These are phyloP conservation scores for Cyclostephanos invisitatus DNA, from an alignment of 108 stramenopile species.

Conservation along the genomic window DNA sequence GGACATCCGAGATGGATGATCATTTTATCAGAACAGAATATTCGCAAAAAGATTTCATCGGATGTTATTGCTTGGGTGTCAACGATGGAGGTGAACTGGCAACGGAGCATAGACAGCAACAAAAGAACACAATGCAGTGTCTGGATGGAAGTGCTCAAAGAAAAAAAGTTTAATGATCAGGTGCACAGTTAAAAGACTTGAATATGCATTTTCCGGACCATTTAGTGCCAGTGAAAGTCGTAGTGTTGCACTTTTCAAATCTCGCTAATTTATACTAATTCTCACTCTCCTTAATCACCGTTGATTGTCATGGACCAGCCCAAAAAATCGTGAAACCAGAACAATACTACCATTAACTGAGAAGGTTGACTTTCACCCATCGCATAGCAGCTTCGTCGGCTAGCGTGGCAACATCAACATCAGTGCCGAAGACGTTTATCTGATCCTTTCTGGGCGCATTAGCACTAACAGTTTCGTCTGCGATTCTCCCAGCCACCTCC, in stretches of 20 bases:
- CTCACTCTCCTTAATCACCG: too few relatives aligned
- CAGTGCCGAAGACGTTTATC: conserved; percentile 32
- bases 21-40: conserved; percentile 55
- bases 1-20: conserved; percentile 67
- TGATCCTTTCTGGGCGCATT: neutral
- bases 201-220: too few relatives aligned
- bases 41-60: conserved; percentile 62
- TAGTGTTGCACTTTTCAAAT: too few relatives aligned
- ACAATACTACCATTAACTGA: neutral
- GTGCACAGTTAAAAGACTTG: too few relatives aligned
- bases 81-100: conserved; percentile 7
- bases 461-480: neutral
- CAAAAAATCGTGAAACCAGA: neutral
- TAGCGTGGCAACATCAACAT: conserved; percentile 19
- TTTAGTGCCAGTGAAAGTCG: too few relatives aligned
- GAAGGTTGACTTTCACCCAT: conserved; percentile 37
- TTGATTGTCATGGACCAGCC: too few relatives aligned
- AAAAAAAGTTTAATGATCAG: too few relatives aligned
- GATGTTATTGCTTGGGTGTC: conserved; percentile 46
- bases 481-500: conserved; percentile 16
- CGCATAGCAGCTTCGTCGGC: conserved; percentile 39
- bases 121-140: conserved; percentile 28
- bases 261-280: too few relatives aligned
- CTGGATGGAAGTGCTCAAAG: conserved; percentile 11
- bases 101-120: conserved; percentile 19